phyloP scores from a whole-genome alignment of 371 early-diverging fungal species.

The Phascolomyces articulosus region DNA sequence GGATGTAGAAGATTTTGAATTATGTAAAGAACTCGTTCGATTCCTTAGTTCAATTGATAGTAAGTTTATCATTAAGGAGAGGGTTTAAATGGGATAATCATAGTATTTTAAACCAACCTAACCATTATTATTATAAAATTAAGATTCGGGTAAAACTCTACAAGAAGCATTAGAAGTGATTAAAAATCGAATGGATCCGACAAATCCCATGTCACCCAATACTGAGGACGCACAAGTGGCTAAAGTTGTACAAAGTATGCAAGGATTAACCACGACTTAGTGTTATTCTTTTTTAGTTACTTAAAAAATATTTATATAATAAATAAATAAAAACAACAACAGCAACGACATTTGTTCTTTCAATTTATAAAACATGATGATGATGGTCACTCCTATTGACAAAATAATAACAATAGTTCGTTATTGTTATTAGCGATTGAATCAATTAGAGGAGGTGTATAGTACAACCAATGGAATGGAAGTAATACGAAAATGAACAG shows the following conservation, averaged over 20 bases:
- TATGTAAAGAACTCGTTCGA: conserved; percentile 80
- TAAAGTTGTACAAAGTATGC: conserved; percentile 36
- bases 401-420: too few species aligned
- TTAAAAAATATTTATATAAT: not conserved
- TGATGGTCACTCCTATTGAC: too few species aligned
- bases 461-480: too few species aligned
- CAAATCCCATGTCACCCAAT: conserved; percentile 24
- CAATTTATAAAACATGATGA: too few species aligned
- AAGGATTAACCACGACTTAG: conserved; percentile 12
- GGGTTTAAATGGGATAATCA: not conserved
- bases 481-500: not conserved
- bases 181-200: conserved; percentile 32
- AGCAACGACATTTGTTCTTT: too few species aligned
- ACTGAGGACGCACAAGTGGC: conserved; percentile 36
- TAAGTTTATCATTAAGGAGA: conserved; percentile 29
- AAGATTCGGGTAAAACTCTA: conserved; percentile 44
- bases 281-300: not conserved
- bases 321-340: not conserved
- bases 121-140: not conserved
- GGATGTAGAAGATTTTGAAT: conserved; percentile 78
- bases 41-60: conserved; percentile 83
- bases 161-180: conserved; percentile 46
- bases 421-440: too few species aligned
- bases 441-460: too few species aligned
- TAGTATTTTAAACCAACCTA: not conserved